phyloP scores from a whole-genome alignment of 306 rosid genomes.

The Casuarina cunninghamiana region DNA sequence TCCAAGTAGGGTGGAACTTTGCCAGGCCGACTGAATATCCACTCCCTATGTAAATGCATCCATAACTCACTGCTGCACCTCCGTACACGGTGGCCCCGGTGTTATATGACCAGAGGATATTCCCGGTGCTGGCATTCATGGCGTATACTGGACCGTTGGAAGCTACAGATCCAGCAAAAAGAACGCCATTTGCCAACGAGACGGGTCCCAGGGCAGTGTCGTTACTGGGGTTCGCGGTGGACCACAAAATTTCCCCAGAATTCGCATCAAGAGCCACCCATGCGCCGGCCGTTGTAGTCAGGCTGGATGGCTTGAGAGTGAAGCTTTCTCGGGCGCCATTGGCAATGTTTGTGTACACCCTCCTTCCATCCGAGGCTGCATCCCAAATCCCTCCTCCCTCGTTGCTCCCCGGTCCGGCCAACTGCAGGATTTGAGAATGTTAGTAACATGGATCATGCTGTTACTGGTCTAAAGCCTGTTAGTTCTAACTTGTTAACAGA shows the following conservation, averaged over 20 bases:
- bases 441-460: neutral
- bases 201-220: conserved; percentile 38
- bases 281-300: conserved; percentile 30
- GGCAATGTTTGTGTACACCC: conserved; percentile 42
- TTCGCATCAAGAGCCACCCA: conserved; percentile 42
- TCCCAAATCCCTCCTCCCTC: conserved; percentile 48
- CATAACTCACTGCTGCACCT: conserved; percentile 26
- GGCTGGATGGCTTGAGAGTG: conserved; percentile 36
- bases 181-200: conserved; percentile 32
- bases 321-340: conserved; percentile 26
- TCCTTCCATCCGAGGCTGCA: conserved; percentile 40
- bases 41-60: conserved; percentile 34
- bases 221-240: conserved; percentile 40
- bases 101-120: conserved; percentile 29
- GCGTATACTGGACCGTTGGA: conserved; percentile 37
- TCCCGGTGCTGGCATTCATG: conserved; percentile 31
- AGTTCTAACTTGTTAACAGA: too few relatives aligned
- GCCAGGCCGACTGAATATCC: conserved; percentile 36
- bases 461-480: too few relatives aligned
- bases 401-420: conserved; percentile 36
- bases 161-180: conserved; percentile 44
- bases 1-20: conserved; percentile 43
- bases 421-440: conserved; percentile 11
- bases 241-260: conserved; percentile 31
- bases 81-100: conserved; percentile 37